Evolutionary conservation across 495 filamentous ascomycete species (phyloP).

Genomic region (Trichocladium uniseriatum): DNA sequence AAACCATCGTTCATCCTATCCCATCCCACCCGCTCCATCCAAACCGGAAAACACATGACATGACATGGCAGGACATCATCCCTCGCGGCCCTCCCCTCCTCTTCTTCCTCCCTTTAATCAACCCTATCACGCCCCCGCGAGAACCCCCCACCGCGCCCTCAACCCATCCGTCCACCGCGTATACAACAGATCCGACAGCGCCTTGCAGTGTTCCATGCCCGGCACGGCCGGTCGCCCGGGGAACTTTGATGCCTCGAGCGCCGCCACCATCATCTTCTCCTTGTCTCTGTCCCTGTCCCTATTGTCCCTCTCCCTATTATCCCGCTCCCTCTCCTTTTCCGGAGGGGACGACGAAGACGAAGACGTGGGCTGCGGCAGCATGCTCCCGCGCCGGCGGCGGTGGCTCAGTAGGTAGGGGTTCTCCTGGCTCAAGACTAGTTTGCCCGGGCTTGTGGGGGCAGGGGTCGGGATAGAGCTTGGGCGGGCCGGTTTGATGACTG

Average conservation of each 20-base stretch:
- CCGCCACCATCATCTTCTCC: slow-evolving; percentile 35
- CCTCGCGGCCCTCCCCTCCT: neutral
- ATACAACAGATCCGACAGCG: slow-evolving; percentile 84
- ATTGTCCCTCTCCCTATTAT: neutral
- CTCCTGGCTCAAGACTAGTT: slow-evolving; percentile 66
- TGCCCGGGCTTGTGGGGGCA: slow-evolving; percentile 33
- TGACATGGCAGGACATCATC: slow-evolving; percentile 3
- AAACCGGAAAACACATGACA: neutral
- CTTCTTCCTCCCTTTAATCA: neutral
- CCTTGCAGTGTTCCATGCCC: slow-evolving; percentile 86
- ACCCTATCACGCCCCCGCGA: slow-evolving; percentile 7
- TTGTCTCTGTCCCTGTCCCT: slow-evolving; percentile 21
- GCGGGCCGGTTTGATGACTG: slow-evolving; percentile 34
- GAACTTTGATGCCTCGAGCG: slow-evolving; percentile 34
- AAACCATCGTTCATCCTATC: neutral
- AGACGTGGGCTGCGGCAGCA: slow-evolving; percentile 14
- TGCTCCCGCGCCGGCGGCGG: slow-evolving; percentile 55
- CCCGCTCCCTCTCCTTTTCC: neutral
- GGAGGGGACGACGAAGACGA: neutral
- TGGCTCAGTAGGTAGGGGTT: slow-evolving; percentile 81
- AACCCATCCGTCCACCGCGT: slow-evolving; percentile 81
- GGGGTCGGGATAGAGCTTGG: slow-evolving; percentile 8
- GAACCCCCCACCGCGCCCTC: slow-evolving; percentile 59
- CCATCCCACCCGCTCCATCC: neutral
- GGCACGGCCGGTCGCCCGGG: slow-evolving; percentile 44